Conservation (phyloP, 2,329 filamentous ascomycete species). For the Fusarium heterosporum region DNA sequence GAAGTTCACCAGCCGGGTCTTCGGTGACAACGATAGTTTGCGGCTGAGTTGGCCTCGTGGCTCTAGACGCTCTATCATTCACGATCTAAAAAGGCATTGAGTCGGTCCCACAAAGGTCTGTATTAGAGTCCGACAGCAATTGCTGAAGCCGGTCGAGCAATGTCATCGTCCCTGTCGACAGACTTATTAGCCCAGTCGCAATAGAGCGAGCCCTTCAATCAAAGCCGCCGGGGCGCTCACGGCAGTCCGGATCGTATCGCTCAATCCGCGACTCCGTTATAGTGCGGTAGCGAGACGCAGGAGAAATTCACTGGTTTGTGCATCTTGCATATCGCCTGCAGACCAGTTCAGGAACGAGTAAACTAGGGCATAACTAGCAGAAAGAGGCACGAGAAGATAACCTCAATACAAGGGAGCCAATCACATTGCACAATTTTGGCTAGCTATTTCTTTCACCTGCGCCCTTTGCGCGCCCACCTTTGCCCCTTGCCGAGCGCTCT, state of each 20-base stretch:
- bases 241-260: conserved; percentile 24
- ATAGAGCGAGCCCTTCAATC: neutral
- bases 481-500: conserved; percentile 4
- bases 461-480: conserved; percentile 26
- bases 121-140: conserved; percentile 18
- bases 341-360: conserved; percentile 41
- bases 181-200: neutral
- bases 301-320: conserved; percentile 37
- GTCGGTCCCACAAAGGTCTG: conserved; percentile 25
- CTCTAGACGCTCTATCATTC: neutral
- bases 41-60: conserved; percentile 35
- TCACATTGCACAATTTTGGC: conserved; percentile 8
- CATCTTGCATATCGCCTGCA: conserved; percentile 40
- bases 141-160: conserved; percentile 13
- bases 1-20: conserved; percentile 24
- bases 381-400: conserved; percentile 21
- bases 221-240: conserved; percentile 1
- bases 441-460: conserved; percentile 13
- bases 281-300: conserved; percentile 47
- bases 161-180: conserved; percentile 14
- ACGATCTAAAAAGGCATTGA: conserved; percentile 20
- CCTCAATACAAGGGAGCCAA: conserved; percentile 31
- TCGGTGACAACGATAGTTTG: conserved; percentile 34
- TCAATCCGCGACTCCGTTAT: conserved; percentile 26
- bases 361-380: conserved; percentile 33